phyloP scores from a whole-genome alignment of 1,139 yeast species.

The Hemisphaericaspora xylanilytica region DNA sequence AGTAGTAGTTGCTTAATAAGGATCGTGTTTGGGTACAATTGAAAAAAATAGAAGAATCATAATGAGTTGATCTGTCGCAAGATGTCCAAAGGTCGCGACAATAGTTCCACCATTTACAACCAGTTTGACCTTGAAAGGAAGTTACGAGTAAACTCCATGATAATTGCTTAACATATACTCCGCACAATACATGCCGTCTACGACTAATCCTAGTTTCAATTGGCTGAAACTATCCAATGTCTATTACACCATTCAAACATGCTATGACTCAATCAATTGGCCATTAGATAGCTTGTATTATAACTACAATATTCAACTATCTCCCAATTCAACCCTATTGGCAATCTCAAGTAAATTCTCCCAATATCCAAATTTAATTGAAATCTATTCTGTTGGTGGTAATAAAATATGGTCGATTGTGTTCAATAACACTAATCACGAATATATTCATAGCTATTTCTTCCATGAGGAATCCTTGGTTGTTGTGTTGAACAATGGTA shows the following conservation, averaged over 20 bases:
- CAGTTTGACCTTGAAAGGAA: too few species aligned
- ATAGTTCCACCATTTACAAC: too few species aligned
- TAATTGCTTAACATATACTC: too few species aligned
- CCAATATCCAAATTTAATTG: slow-evolving; percentile 38
- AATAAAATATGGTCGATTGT: slow-evolving; percentile 44
- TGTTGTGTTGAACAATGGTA: slow-evolving; percentile 57
- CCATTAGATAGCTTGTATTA: slow-evolving; percentile 29
- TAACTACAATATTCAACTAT: slow-evolving; percentile 28
- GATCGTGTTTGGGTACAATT: too few species aligned
- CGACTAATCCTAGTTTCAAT: slow-evolving; percentile 41
- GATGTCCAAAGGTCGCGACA: too few species aligned
- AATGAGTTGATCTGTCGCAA: too few species aligned
- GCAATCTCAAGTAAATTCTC: slow-evolving; percentile 38
- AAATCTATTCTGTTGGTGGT: slow-evolving; percentile 57
- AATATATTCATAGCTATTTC: slow-evolving; percentile 57
- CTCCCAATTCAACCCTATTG: slow-evolving; percentile 32
- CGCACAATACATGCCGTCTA: slow-evolving; percentile 27
- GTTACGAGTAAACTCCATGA: too few species aligned
- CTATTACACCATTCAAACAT: slow-evolving; percentile 51
- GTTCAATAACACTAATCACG: slow-evolving; percentile 51
- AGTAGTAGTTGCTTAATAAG: too few species aligned
- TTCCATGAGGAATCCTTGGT: slow-evolving; percentile 58
- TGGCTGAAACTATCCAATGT: slow-evolving; percentile 69
- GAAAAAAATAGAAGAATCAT: too few species aligned
- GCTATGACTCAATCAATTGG: slow-evolving; percentile 43